Evolutionary conservation across 2,329 filamentous ascomycete species (phyloP), one percentile per base, ranked within the genome.

Genomic region (Penicillium digitatum): DNA sequence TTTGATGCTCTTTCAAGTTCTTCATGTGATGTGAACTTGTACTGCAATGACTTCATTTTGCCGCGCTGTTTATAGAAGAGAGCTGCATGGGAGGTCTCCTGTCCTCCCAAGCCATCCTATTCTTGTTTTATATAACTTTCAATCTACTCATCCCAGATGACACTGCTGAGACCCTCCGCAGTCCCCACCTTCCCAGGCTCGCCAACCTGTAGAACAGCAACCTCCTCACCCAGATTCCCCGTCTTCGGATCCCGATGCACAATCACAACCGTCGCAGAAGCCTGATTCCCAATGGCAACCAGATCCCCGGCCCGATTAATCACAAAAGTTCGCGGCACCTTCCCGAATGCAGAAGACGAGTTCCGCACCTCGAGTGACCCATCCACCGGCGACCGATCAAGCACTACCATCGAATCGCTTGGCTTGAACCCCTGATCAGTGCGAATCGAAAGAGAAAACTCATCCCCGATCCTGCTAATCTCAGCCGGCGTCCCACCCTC

Each of bases 221-320:
- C 55, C 49, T 65, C 45, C 29, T 67, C 63, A 2, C 82, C 82
- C 24, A 91, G 72, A 61, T 78, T 65, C 1, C 88, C 89, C 0
- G 81, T 85, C 52, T 68, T 58, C 1, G 79, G 73, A 70, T 90
- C 79, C 6, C 89, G 78, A 63, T 75, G 69, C 45, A 88, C 81
- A 47, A 92, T 71, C 7, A 81, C 82, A 1, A 89, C 82, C 29
- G 80, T 82, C 31, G 78, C 75, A 48, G 83, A 83, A 16, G 73
- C 72, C 72, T 90, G 86, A 60, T 88, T 77, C 0, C 81, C 87
- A 27, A 90, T 82, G 1, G 85, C 87, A 3, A 90, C 73, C 55
- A 87, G 72, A 52, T 79, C 79, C 1, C 87, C 88, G 11, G 79
- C 81, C 58, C 78, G 79, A 70, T 87, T 90, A 54, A 89, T 72